These are phyloP conservation scores for Helianthus tuberosus DNA, from an alignment of 129 eudicot species.

Conservation along the genomic window DNA sequence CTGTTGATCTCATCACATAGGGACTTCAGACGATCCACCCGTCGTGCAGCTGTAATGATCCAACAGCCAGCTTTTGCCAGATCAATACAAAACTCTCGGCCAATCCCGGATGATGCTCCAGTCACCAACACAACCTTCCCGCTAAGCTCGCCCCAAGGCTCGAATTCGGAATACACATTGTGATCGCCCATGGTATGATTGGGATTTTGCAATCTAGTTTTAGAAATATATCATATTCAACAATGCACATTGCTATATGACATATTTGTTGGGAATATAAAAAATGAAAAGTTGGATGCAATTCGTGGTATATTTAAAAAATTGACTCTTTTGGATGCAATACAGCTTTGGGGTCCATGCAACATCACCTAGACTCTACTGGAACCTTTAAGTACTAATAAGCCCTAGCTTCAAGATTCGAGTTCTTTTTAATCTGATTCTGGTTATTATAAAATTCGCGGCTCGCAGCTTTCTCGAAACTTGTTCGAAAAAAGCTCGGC, in stretches of 20 bases:
- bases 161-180: conserved; percentile 13
- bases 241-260: background rate
- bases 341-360: too few relatives aligned
- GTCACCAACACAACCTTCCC: conserved; percentile 81
- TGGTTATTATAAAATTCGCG: too few relatives aligned
- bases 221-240: background rate
- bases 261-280: too few relatives aligned
- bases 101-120: conserved; percentile 87
- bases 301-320: too few relatives aligned
- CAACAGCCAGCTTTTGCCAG: conserved; percentile 69
- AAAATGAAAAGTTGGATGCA: too few relatives aligned
- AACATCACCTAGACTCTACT: too few relatives aligned
- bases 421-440: too few relatives aligned
- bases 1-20: conserved; percentile 61
- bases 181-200: conserved; percentile 14
- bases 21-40: conserved; percentile 52
- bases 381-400: too few relatives aligned
- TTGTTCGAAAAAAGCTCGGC: too few relatives aligned
- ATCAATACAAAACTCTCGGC: conserved; percentile 64
- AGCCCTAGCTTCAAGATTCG: too few relatives aligned
- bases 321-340: too few relatives aligned
- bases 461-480: too few relatives aligned
- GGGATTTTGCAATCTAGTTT: background rate
- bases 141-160: conserved; percentile 55
- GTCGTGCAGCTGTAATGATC: conserved; percentile 72